These are phyloP conservation scores for Camillea tinctor DNA, from an alignment of 2,329 filamentous ascomycete species.

Conservation along the genomic window DNA sequence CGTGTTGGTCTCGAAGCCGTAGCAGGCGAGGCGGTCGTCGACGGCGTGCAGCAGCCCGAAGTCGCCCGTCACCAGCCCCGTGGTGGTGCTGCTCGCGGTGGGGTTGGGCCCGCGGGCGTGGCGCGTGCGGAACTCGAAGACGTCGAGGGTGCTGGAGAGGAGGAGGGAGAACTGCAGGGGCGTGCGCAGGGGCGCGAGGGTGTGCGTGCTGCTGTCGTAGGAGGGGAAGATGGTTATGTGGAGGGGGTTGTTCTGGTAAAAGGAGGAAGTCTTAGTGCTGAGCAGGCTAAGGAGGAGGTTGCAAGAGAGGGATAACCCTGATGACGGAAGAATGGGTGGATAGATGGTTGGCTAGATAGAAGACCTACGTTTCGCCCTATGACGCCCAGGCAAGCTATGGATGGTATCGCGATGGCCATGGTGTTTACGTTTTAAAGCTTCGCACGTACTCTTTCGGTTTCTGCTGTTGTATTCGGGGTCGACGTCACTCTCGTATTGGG, in stretches of 20 bases:
- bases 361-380: constrained; percentile 83
- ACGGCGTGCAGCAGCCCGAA: constrained; percentile 89
- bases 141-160: constrained; percentile 86
- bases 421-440: constrained; percentile 4
- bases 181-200: constrained; percentile 59
- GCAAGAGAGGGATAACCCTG: too few relatives aligned
- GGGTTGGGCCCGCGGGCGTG: constrained; percentile 55
- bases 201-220: constrained; percentile 56
- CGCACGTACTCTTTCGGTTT: too few relatives aligned
- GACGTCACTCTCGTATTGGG: too few relatives aligned
- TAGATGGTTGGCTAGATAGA: background rate
- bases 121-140: constrained; percentile 83
- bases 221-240: constrained; percentile 89
- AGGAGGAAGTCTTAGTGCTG: background rate
- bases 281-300: too few relatives aligned
- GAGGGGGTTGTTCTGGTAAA: constrained; percentile 85
- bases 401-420: constrained; percentile 66
- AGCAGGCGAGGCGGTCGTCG: constrained; percentile 88
- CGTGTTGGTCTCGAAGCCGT: constrained; percentile 96
- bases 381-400: constrained; percentile 88
- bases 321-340: background rate
- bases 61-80: constrained; percentile 66
- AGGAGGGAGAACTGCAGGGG: constrained; percentile 90
- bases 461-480: too few relatives aligned
- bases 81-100: constrained; percentile 33